Evolutionary conservation across 371 early-diverging fungal species (phyloP).

Genomic region (Mucor saturninus): DNA sequence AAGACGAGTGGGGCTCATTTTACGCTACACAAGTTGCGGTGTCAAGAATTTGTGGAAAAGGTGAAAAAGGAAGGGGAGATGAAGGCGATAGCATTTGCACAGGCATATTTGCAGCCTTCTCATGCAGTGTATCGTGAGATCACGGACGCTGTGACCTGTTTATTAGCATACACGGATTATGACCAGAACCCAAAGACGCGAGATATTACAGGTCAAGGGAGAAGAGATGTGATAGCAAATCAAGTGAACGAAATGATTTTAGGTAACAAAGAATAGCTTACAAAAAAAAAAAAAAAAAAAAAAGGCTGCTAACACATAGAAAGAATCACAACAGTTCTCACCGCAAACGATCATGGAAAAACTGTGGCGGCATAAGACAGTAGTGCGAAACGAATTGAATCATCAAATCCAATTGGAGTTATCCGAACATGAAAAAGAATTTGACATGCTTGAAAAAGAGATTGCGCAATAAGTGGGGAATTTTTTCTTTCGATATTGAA

Average conservation of each 20-base stretch:
- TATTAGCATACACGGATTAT: slow-evolving; percentile 24
- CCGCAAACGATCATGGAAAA: slow-evolving; percentile 27
- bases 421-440: slow-evolving; percentile 9
- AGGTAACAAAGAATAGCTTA: slow-evolving; percentile 13
- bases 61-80: slow-evolving; percentile 12
- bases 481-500: not conserved
- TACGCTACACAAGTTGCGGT: slow-evolving; percentile 25
- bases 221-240: slow-evolving; percentile 25
- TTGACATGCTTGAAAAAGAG: slow-evolving; percentile 16
- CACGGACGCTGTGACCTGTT: slow-evolving; percentile 11
- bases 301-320: not conserved
- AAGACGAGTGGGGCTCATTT: slow-evolving; percentile 7
- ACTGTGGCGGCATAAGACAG: slow-evolving; percentile 24
- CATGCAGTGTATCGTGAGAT: slow-evolving; percentile 17
- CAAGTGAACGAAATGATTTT: slow-evolving; percentile 29
- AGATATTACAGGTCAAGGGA: slow-evolving; percentile 16
- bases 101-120: slow-evolving; percentile 16
- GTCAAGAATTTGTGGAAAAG: slow-evolving; percentile 30
- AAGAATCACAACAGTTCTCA: slow-evolving; percentile 15
- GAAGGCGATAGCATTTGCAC: slow-evolving; percentile 31
- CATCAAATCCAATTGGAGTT: slow-evolving; percentile 14
- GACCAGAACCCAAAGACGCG: slow-evolving; percentile 1
- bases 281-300: no score
- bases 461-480: slow-evolving; percentile 1
- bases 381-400: slow-evolving; percentile 21